phyloP scores from a whole-genome alignment of 2,329 filamentous ascomycete species.

The Mycogone perniciosa region DNA sequence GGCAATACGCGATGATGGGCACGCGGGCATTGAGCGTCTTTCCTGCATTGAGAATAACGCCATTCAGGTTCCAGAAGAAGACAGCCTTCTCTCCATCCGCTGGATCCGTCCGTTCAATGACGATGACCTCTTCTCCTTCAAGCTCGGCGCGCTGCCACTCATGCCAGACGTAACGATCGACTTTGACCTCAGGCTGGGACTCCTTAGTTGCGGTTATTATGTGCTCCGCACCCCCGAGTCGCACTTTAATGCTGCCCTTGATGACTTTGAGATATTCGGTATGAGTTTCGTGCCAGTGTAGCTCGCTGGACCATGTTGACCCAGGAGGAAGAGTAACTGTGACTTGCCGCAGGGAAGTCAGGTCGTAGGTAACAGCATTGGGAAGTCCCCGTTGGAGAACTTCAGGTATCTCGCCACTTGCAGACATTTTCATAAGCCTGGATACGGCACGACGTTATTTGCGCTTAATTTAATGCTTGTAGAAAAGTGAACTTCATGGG shows the following conservation, averaged over 20 bases:
- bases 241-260: conserved; percentile 28
- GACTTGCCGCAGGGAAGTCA: conserved; percentile 30
- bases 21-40: conserved; percentile 4
- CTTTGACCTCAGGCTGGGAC: conserved; percentile 25
- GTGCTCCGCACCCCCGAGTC: conserved; percentile 13
- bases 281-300: conserved; percentile 44
- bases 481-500: too few relatives aligned
- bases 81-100: conserved; percentile 38
- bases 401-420: not conserved
- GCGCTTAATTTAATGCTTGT: too few relatives aligned
- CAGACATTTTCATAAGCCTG: not conserved
- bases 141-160: conserved; percentile 38
- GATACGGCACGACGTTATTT: too few relatives aligned
- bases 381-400: conserved; percentile 16
- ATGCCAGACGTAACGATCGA: conserved; percentile 34
- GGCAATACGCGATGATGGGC: conserved; percentile 4
- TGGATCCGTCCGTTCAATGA: conserved; percentile 42
- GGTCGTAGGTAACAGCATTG: conserved; percentile 24
- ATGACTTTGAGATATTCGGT: conserved; percentile 40
- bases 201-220: conserved; percentile 17
- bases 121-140: conserved; percentile 31
- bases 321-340: conserved; percentile 36
- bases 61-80: conserved; percentile 46
- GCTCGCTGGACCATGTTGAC: conserved; percentile 42
- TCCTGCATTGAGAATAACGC: conserved; percentile 27